phyloP scores from a whole-genome alignment of 2,329 filamentous ascomycete genomes.

The Fusarium lateritium region DNA sequence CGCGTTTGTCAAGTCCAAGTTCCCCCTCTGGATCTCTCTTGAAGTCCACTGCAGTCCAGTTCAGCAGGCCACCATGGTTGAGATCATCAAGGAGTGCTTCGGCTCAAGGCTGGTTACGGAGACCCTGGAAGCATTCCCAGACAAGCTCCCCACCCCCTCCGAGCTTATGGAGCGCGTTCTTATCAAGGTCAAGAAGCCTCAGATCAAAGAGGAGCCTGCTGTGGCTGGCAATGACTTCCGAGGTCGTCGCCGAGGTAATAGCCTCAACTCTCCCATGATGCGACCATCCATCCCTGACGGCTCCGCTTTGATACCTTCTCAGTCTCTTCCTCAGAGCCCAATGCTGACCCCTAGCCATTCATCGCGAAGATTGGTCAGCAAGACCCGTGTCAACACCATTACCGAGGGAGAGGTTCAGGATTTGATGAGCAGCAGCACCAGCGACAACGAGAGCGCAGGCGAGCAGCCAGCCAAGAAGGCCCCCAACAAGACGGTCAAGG shows the following conservation, averaged over 20 bases:
- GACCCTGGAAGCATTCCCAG: slow-evolving; percentile 77
- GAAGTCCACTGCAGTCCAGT: slow-evolving; percentile 91
- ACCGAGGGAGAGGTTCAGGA: slow-evolving; percentile 70
- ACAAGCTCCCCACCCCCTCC: slow-evolving; percentile 85
- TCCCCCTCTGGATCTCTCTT: slow-evolving; percentile 93
- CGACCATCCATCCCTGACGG: slow-evolving; percentile 75
- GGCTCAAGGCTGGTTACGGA: slow-evolving; percentile 83
- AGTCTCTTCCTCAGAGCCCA: slow-evolving; percentile 69
- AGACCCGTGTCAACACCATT: slow-evolving; percentile 70
- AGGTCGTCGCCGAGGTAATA: slow-evolving; percentile 73
- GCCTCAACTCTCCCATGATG: slow-evolving; percentile 77
- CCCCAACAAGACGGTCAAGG: slow-evolving; percentile 87
- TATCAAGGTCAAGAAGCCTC: slow-evolving; percentile 92
- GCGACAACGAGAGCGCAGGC: slow-evolving; percentile 82
- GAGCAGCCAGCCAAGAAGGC: slow-evolving; percentile 72
- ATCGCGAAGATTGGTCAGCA: slow-evolving; percentile 64
- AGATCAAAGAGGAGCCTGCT: slow-evolving; percentile 59
- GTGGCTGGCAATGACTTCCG: slow-evolving; percentile 51
- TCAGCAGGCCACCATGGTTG: slow-evolving; percentile 90
- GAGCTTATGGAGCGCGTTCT: slow-evolving; percentile 87
- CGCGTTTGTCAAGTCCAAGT: slow-evolving; percentile 88
- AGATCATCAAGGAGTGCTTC: slow-evolving; percentile 89
- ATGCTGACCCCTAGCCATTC: slow-evolving; percentile 67
- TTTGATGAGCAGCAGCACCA: slow-evolving; percentile 73
- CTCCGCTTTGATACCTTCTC: slow-evolving; percentile 62